phyloP scores from a whole-genome alignment of 2,329 filamentous ascomycete genomes.

The Paramyrothecium sp. region DNA sequence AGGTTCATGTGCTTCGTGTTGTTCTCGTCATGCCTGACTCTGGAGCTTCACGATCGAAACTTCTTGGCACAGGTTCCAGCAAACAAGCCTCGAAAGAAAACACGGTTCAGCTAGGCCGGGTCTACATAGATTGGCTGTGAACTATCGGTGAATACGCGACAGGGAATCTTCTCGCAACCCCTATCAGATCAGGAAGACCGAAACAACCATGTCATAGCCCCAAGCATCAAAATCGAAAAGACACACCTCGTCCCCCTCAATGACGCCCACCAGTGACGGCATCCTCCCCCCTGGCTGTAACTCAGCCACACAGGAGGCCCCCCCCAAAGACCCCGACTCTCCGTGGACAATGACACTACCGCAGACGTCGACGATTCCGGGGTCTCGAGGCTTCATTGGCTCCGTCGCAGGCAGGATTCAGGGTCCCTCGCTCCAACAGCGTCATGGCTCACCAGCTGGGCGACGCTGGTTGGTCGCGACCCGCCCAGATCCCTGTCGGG shows the following conservation, averaged over 20 bases:
- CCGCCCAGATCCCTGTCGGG: not conserved
- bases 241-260: not conserved
- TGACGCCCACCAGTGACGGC: not conserved
- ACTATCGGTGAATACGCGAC: too few relatives aligned
- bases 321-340: not conserved
- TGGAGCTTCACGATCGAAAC: too few relatives aligned
- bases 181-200: not conserved
- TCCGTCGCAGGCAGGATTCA: not conserved
- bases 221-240: too few relatives aligned
- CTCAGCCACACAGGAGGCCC: not conserved
- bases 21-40: too few relatives aligned
- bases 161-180: not conserved
- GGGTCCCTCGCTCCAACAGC: not conserved
- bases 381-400: not conserved
- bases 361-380: not conserved
- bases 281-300: not conserved
- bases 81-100: too few relatives aligned
- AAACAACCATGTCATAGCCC: too few relatives aligned
- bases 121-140: too few relatives aligned
- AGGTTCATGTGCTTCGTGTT: not conserved
- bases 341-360: not conserved
- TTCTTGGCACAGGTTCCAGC: too few relatives aligned
- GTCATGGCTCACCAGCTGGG: not conserved
- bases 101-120: too few relatives aligned
- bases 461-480: not conserved